These are phyloP conservation scores for Friedmanniomyces endolithicus DNA, from an alignment of 495 filamentous ascomycete species.

Conservation along the genomic window DNA sequence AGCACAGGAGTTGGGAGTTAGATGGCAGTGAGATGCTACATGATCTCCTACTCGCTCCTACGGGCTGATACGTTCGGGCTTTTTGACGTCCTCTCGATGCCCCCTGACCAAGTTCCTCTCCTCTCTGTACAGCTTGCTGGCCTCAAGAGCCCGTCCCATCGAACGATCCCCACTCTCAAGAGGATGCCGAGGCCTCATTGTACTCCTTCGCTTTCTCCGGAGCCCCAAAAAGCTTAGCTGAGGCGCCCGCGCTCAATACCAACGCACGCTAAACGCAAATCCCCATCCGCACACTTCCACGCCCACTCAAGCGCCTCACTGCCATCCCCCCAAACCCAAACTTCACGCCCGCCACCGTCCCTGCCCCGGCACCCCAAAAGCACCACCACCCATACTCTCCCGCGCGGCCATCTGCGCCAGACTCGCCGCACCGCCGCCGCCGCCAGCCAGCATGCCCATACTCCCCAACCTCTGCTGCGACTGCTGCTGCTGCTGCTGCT, in stretches of 20 bases:
- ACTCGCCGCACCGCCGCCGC: neutral
- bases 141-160: no score
- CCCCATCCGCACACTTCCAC: neutral
- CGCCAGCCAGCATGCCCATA: neutral
- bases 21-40: no score
- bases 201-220: no score
- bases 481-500: neutral
- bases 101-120: no score
- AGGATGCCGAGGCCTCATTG: no score
- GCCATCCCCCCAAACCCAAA: neutral
- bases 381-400: constrained; percentile 11
- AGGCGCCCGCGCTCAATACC: neutral
- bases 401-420: constrained; percentile 20
- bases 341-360: neutral
- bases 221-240: neutral
- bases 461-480: neutral
- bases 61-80: no score
- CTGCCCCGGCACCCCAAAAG: neutral
- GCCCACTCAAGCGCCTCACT: neutral
- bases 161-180: no score
- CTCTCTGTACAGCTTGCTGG: no score
- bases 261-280: neutral
- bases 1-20: no score
- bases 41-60: no score
- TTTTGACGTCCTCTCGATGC: no score